A percentile compares a stretch with the other conserved stretches of the same genome.
Evolutionary conservation across 1,284 basidiomycete species (phyloP).

Genomic region (Tetrapyrgos nigripes): DNA sequence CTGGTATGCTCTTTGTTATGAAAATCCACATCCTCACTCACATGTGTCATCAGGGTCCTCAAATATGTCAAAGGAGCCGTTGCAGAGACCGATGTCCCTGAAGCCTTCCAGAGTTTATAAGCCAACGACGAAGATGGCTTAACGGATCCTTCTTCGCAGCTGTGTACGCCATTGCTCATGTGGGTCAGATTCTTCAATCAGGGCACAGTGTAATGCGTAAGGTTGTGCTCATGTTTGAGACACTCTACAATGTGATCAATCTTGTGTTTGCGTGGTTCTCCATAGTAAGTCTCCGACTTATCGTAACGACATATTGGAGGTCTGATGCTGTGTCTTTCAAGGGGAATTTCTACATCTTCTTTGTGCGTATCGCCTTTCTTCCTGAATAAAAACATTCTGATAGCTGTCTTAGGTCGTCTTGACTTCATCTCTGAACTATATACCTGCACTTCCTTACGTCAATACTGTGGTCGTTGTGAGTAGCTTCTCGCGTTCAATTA

Average conservation of each 20-base stretch:
- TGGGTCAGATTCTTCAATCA: conserved; percentile 84
- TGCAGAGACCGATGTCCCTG: conserved; percentile 97
- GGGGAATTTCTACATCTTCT: conserved; percentile 97
- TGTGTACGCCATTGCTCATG: conserved; percentile 83
- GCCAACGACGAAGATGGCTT: conserved; percentile 90
- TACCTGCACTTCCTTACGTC: conserved; percentile 76
- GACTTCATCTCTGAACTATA: conserved; percentile 86
- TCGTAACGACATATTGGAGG: not conserved
- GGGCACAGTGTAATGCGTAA: conserved; percentile 88
- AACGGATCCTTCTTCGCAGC: conserved; percentile 97
- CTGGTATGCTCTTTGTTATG: conserved; percentile 56
- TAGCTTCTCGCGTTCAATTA: not conserved
- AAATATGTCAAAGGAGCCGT: conserved; percentile 96
- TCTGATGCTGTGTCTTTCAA: conserved; percentile 29
- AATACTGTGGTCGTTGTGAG: conserved; percentile 82
- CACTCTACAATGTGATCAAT: conserved; percentile 89
- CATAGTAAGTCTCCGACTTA: conserved; percentile 60
- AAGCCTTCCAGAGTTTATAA: conserved; percentile 95
- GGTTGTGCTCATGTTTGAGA: conserved; percentile 77
- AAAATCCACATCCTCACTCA: not conserved
- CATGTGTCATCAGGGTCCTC: conserved; percentile 73
- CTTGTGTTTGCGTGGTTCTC: conserved; percentile 94
- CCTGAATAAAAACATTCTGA: not conserved
- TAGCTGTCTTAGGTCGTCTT: conserved; percentile 69
- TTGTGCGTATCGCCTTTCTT: conserved; percentile 60